Base-by-base conservation (phyloP, 345 rosid genomes). In the Brassica cretica region DNA sequence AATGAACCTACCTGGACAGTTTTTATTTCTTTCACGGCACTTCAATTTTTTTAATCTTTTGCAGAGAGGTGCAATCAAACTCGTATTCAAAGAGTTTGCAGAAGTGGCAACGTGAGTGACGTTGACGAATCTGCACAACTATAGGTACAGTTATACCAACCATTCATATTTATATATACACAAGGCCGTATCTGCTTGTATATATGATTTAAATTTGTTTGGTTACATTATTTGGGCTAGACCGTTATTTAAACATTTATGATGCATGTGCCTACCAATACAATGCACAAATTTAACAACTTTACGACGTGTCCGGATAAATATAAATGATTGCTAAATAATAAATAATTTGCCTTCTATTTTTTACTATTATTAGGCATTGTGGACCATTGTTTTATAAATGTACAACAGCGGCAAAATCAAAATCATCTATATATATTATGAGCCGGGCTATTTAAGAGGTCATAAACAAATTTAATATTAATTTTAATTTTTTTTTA, bases 201-300 rank as follows among this genome's bases (percentile, higher is more conserved):
- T 35, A 3, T 64, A 60, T 73, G 29, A 62, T 63, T 74, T 69
- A 32, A 37, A 80, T 44, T 29, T 55, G 64, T 27, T 75, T 51
- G 19, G 8, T 75, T 59, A 30, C 72, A 75, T 75, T 75, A 64
- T 75, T 71, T 64, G 74, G 32, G 33, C 64, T 58, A 44, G 14
- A 64, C 64, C 64, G 58, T 59, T 71, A 55, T 21, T 21, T 21
- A 21, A 58, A 21, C 73, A 80, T 75, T 80, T 70, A 80, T 80
- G 80, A 75, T 32, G 73, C 76, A 80, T 75, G 80, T 75, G 83
- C 75, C 66, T 53, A 74, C 75, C 61, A 35, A 73, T 53, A 29
- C 66, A 24, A 49, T 1, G 11, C 9, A 49, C 1, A 46, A 60
- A 32, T 67, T 32, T 3, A 72, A 67, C 61, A 39, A 19, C 7